phyloP scores from a whole-genome alignment of 1,284 basidiomycete genomes.

The Leccinum solheimii region DNA sequence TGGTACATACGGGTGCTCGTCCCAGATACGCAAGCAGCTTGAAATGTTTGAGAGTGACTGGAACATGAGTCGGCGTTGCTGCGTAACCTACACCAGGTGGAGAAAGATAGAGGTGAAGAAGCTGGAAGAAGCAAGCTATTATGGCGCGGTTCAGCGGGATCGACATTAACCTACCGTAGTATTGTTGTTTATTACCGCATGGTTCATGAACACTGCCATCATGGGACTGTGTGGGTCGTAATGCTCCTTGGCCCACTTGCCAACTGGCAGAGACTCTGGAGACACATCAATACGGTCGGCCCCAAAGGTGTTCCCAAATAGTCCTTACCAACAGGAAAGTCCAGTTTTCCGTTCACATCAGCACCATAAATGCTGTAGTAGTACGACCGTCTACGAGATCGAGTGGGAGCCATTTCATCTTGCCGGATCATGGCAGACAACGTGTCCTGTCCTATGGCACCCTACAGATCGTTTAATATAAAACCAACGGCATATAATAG shows the following conservation, averaged over 20 bases:
- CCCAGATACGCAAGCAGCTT: constrained; percentile 66
- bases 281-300: constrained; percentile 5
- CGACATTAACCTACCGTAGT: constrained; percentile 41
- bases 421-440: constrained; percentile 67
- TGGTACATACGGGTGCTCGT: constrained; percentile 50
- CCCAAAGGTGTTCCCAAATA: background rate
- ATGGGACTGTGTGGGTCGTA: constrained; percentile 56
- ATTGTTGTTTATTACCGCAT: constrained; percentile 67
- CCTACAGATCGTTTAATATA: constrained; percentile 40
- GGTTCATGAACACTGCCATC: constrained; percentile 67
- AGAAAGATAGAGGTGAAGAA: constrained; percentile 48
- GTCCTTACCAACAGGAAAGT: constrained; percentile 54
- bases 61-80: constrained; percentile 44
- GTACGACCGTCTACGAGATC: constrained; percentile 54
- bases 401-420: constrained; percentile 61
- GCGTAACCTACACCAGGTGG: constrained; percentile 30
- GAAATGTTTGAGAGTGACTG: constrained; percentile 74
- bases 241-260: constrained; percentile 55
- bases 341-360: constrained; percentile 47
- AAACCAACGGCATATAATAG: constrained; percentile 2
- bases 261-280: constrained; percentile 57
- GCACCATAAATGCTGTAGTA: constrained; percentile 42
- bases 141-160: background rate
- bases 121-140: constrained; percentile 34
- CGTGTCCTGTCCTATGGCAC: constrained; percentile 63